These are phyloP conservation scores for Zoysia japonica DNA, from an alignment of 176 grass and related monocot species.

Conservation along the genomic window DNA sequence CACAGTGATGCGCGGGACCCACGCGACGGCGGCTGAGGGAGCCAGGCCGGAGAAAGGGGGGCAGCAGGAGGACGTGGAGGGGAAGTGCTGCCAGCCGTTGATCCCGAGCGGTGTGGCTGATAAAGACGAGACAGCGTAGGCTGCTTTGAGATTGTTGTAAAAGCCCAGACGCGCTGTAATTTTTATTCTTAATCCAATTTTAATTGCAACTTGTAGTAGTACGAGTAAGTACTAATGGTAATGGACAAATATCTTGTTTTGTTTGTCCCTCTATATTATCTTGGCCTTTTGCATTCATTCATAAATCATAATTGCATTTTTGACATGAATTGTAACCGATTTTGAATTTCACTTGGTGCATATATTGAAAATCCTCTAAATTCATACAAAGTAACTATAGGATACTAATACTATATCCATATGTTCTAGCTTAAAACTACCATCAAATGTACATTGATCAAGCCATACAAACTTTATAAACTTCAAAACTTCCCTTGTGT, in stretches of 20 bases:
- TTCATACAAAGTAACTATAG: too few species aligned
- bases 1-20: not conserved
- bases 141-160: conserved; percentile 38
- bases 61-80: conserved; percentile 26
- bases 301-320: too few species aligned
- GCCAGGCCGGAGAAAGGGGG: conserved; percentile 45
- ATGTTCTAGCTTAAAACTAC: too few species aligned
- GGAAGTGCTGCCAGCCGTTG: conserved; percentile 51
- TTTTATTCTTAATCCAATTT: conserved; percentile 13
- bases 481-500: too few species aligned
- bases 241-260: conserved; percentile 22
- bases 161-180: conserved; percentile 1
- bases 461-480: too few species aligned
- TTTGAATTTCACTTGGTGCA: too few species aligned
- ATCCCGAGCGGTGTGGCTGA: conserved; percentile 39
- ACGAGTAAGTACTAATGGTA: not conserved
- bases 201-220: conserved; percentile 18
- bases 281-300: not conserved
- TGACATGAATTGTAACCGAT: too few species aligned
- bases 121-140: conserved; percentile 4
- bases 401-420: too few species aligned
- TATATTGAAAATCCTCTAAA: too few species aligned
- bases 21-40: conserved; percentile 10
- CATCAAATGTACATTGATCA: too few species aligned
- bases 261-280: not conserved